Evolutionary conservation across 2,329 filamentous ascomycete species (phyloP), one percentile per base, ranked within the genome.

Genomic region (Diaporthe aspalathi): DNA sequence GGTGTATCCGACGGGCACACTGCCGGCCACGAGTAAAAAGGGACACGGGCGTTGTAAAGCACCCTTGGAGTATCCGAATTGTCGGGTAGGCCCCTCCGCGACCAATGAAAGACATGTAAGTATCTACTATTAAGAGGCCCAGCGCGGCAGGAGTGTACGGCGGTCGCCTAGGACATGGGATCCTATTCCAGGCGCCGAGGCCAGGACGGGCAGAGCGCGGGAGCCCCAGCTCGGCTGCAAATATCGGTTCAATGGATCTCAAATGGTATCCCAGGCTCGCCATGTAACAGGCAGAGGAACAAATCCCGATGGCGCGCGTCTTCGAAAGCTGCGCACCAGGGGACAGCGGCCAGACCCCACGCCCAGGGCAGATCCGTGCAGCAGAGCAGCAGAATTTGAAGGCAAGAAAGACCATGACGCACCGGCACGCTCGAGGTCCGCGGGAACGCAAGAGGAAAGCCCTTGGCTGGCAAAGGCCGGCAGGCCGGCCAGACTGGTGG

Each of bases 101-200:
- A 12, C 60, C 57, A 70, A 72, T 66, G 60, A 66, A n/a, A 50
- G 32, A 35, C 32, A 14, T n/a, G n/a, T n/a, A n/a, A n/a, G n/a
- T n/a, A n/a, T n/a, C n/a, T n/a, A n/a, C n/a, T n/a, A n/a, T n/a
- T n/a, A n/a, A n/a, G 16, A 24, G 38, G 17, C 29, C 32, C 24
- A 62, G 4, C 5, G 38, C 9, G 17, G 32, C 11, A 22, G 16
- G 17, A 35, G 22, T 24, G 32, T n/a, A 38, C 22, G 35, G 27
- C 35, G 29, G 14, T 29, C 38, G 29, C 24, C 27, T 22, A 67
- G 22, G 38, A 62, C 60, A 47, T 54, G 70, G 38, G 52, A 54
- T 56, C 53, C 53, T 70, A 43, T 54, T 38, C 52, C 62, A 70
- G n/a, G 5, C 29, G 27, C 35, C 35, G n/a, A 49, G 35, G 52